Evolutionary conservation across 2,329 filamentous ascomycete genomes (phyloP), one percentile per base, ranked within the genome.

Genomic region (Pseudogymnoascus sp.): DNA sequence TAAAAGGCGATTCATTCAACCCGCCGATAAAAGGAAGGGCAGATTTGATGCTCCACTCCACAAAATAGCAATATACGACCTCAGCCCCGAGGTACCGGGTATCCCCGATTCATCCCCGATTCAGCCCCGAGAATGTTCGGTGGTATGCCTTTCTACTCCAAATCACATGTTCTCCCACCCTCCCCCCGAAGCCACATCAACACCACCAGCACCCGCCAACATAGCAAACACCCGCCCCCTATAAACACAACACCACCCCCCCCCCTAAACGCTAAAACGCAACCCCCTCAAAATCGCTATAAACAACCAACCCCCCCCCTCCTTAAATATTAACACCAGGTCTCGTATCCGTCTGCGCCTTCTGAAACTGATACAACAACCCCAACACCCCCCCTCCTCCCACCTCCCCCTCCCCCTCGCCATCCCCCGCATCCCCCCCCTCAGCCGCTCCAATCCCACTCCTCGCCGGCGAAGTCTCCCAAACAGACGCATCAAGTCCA

Each of bases 301-400:
- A 37, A 37, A 14, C 36, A 37, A 26, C 21, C 34, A 36, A 14
- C 3, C 39, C 39, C 29, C 21, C 2, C n/a, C n/a, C n/a, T n/a
- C n/a, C n/a, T n/a, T 65, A 76, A 68, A 76, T 75, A 67, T 71
- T 72, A 51, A 75, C 68, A 12, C 74, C 71, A n/a, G 71, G 68
- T 66, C 77, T 75, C 62, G 77, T 80, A 65, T 81, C 79, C 26
- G 78, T 79, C 67, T 84, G 82, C 39, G 83, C 84, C 73, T 83
- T 85, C 66, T 86, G 84, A 69, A 88, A 88, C 70, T 89, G 85
- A 71, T 86, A 83, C 64, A 89, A 78, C 68, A 89, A 73, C 7
- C 86, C 86, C 64, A 89, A 73, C 4, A 89, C 86, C 1, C 86
- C 86, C 36, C 71, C 75, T 34, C 72, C 71, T 34, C 72, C 71